Conservation (phyloP, 495 filamentous ascomycete genomes). For the Terfezia claveryi region DNA sequence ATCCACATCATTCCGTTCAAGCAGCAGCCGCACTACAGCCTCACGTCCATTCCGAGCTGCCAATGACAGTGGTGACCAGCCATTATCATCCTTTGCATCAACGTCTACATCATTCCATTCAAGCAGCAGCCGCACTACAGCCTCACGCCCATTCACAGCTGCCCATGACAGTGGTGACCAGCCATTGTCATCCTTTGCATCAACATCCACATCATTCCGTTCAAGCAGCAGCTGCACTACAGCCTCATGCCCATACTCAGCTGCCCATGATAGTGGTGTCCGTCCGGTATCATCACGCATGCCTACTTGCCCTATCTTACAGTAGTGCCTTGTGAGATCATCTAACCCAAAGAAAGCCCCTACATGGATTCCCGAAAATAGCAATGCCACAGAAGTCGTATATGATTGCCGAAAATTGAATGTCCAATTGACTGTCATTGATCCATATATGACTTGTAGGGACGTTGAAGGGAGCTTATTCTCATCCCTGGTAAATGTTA, state of each 20-base stretch:
- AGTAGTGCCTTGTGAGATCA: conserved; percentile 2
- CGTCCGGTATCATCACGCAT: conserved; percentile 17
- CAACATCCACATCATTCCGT: conserved; percentile 3
- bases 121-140: no score
- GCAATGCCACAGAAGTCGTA: not conserved
- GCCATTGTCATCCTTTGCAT: conserved; percentile 10
- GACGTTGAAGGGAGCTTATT: not conserved
- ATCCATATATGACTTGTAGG: not conserved
- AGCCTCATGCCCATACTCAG: conserved; percentile 6
- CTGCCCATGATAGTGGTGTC: conserved; percentile 22
- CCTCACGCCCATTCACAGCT: conserved; percentile 4
- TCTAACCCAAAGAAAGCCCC: not conserved
- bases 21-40: no score
- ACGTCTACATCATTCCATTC: no score
- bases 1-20: no score
- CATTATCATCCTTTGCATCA: no score
- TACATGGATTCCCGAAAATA: not conserved
- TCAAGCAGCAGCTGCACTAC: conserved; percentile 11
- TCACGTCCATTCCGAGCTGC: no score
- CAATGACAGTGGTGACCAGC: no score
- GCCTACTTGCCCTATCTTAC: conserved; percentile 16
- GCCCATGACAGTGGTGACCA: conserved; percentile 15
- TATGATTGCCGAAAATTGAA: not conserved
- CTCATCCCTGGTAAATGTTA: no score
- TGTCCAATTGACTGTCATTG: not conserved